Base-by-base conservation (phyloP, 2,329 filamentous ascomycete species). In the Trichoderma afroharzianum region DNA sequence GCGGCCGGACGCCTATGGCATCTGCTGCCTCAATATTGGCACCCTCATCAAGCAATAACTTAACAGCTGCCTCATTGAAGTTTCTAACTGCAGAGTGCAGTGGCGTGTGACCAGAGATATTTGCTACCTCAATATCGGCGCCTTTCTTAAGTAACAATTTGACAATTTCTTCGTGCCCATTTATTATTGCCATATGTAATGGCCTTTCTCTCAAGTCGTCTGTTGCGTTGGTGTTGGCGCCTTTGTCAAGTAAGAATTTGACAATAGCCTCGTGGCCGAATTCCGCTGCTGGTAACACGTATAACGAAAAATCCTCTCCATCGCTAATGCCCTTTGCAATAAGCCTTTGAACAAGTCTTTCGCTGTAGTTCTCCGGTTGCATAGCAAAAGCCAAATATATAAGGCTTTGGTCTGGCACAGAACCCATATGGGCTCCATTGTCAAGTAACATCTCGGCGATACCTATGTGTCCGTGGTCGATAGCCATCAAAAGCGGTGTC, bases 381-480 rank as follows among this genome's bases (percentile, higher is more conserved):
- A 53, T 53, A 3, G 47, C 47, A 24, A 14, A 1, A 14, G 0
- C 4, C 47, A 53, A 7, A 53, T 24, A 53, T 3, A 24, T 0
- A 6, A 6, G 0, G 47, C 47, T 53, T 1, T 3, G 2, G 21
- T 11, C 21, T 14, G n/a, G 0, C 21, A 3, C 11, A 24, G 0
- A 1, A 14, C 21, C 11, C 4, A 4, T 24, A 53, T 14, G 21
- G 11, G 59, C 12, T 26, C 36, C 59, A 26, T 43, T 43, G 8
- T 63, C 36, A 18, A 43, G 12, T 18, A 67, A 8, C 7, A 67
- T 15, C 47, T 57, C 30, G n/a, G 24, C 30, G 15, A 33, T 24
- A 1, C 11, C n/a, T 7, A 9, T 24, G 2, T 57, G n/a, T 33
- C 63, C 43, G 6, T 28, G 8, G 3, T 8, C 2, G 6, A 32